Conservation (phyloP, 192 early-diverging fungal species). For the Piromyces sp. region DNA sequence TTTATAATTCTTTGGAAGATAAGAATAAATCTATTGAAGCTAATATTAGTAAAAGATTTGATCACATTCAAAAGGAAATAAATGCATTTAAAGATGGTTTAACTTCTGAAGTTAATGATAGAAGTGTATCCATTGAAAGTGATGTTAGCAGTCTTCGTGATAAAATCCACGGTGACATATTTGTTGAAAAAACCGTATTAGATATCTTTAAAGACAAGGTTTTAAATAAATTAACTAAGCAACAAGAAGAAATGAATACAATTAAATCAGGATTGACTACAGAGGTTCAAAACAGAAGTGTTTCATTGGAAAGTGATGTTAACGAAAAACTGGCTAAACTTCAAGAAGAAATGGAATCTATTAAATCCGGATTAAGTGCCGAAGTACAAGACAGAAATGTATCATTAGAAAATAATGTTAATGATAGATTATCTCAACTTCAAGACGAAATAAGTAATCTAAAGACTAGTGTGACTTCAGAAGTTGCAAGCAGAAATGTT, state of each 20-base stretch:
- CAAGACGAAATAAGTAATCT: not conserved
- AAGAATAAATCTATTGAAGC: not conserved
- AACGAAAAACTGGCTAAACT: not conserved
- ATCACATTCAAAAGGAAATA: not conserved
- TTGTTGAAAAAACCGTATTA: not conserved
- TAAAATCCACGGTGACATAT: not conserved
- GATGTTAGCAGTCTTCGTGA: not conserved
- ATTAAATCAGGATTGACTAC: not conserved
- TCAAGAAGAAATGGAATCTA: not conserved
- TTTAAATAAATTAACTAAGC: not conserved
- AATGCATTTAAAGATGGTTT: not conserved
- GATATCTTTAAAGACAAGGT: not conserved
- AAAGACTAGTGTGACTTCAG: not conserved
- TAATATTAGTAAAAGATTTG: not conserved
- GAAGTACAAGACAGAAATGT: not conserved
- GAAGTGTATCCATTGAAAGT: not conserved
- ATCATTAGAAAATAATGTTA: not conserved
- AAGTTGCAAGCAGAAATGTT: not conserved
- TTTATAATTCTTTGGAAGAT: not conserved
- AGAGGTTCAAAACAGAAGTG: not conserved
- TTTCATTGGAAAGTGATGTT: not conserved
- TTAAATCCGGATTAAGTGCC: not conserved
- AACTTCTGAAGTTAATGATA: not conserved
- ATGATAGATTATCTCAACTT: not conserved
- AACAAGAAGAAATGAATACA: not conserved